Base-by-base conservation (phyloP, 805 yeast species). In the Millerozyma miso region DNA sequence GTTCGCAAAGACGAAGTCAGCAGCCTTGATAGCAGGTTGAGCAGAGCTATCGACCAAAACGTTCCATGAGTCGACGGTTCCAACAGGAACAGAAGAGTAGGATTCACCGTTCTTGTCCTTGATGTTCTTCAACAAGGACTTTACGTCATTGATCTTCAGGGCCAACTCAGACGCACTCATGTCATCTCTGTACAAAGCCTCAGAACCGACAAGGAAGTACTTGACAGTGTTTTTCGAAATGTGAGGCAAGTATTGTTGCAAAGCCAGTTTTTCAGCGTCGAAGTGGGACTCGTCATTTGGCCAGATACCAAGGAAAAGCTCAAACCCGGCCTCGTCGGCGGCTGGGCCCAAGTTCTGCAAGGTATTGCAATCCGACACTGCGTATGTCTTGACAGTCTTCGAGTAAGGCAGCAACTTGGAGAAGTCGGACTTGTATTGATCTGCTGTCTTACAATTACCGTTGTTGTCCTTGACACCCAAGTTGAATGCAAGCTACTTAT, bases 31-130 rank as follows among this genome's bases (percentile, higher is more conserved):
- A 43, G 85, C 96, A 19, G 84, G 79, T 40, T 68, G 55, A 51
- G 83, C 73, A 53, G 74, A 80, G 57, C 85, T 93, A 58, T 88
- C 95, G 52, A 89, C 96, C 49, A 87, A 65, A 49, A 86, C 76
- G 66, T 91, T 87, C 98, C 98, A 91, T 2, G 97, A 89, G 69
- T 91, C 98, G 51, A 88, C 97, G 44, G 90, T 82, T 51, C 98
- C 98, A 50, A 91, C 96, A 48, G 81, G 87, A 38, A 77, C 75
- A 50, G 75, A 76, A 42, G 75, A 59, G 66, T 84, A 89, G 19
- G 91, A 79, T 56, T 82, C 71, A 55, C 97, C 98, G 54, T 87
- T 73, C 58, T 83, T 83, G 67, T 88, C 97, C 45, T 73, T 71
- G 61, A 90, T 81, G 50, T 63, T 75, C 26, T 72, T 59, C 45